These are phyloP conservation scores for Pyronema domesticum DNA, from an alignment of 495 filamentous ascomycete genomes.

Conservation along the genomic window DNA sequence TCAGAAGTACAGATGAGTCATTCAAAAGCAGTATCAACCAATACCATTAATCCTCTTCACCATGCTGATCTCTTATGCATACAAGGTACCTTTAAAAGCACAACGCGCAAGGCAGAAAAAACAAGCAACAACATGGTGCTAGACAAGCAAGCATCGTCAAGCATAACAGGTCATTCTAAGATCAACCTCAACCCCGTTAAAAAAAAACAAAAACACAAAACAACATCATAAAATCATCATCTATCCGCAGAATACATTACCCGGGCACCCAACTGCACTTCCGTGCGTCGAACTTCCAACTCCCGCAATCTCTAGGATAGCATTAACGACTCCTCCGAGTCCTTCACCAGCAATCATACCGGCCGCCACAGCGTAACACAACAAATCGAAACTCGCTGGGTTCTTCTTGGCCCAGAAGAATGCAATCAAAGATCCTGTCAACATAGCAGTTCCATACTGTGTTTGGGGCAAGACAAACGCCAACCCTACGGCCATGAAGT, in stretches of 20 bases:
- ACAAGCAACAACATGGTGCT: too few relatives aligned
- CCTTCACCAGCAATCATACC: slow-evolving; percentile 53
- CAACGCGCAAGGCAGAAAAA: too few relatives aligned
- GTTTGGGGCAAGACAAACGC: slow-evolving; percentile 45
- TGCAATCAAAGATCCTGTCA: slow-evolving; percentile 40
- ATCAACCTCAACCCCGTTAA: neutral
- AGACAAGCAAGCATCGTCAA: too few relatives aligned
- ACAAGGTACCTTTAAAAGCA: too few relatives aligned
- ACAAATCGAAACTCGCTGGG: slow-evolving; percentile 38
- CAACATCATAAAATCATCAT: too few relatives aligned
- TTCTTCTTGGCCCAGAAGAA: slow-evolving; percentile 40
- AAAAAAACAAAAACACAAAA: neutral
- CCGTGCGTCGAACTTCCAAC: slow-evolving; percentile 33
- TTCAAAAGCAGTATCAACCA: too few relatives aligned
- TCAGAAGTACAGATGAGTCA: too few relatives aligned
- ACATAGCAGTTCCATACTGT: slow-evolving; percentile 38
- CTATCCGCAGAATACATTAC: slow-evolving; percentile 24
- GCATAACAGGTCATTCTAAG: too few relatives aligned
- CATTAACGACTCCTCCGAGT: slow-evolving; percentile 44
- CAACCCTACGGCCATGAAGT: slow-evolving; percentile 48
- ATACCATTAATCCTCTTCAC: too few relatives aligned
- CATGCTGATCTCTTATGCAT: too few relatives aligned
- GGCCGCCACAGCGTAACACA: slow-evolving; percentile 48
- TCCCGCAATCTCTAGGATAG: slow-evolving; percentile 35
- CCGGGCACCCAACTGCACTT: slow-evolving; percentile 34